A percentile compares a stretch with the other conserved stretches of the same genome.
These are phyloP conservation scores for Zasmidium angulare DNA, from an alignment of 2,329 filamentous ascomycete species.

Conservation along the genomic window DNA sequence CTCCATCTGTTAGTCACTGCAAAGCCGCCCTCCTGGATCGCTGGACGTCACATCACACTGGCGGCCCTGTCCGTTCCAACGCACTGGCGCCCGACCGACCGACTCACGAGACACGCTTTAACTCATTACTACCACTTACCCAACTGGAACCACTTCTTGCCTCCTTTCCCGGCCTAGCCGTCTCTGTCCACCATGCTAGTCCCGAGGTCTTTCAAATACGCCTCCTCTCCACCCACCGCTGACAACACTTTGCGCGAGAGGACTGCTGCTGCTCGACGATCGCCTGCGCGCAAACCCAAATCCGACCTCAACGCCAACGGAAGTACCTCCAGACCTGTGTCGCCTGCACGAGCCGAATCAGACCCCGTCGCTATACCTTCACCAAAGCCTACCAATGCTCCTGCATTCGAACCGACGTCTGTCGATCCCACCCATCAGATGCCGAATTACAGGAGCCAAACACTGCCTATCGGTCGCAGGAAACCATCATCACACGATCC, in stretches of 20 bases:
- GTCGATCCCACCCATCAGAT: slow-evolving; percentile 28
- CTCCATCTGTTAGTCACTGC: background rate
- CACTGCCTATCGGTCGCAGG: slow-evolving; percentile 24
- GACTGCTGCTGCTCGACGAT: slow-evolving; percentile 10
- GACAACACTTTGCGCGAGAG: slow-evolving; percentile 22
- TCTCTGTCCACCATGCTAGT: slow-evolving; percentile 40
- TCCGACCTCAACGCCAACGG: slow-evolving; percentile 13
- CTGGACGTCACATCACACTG: slow-evolving; percentile 5
- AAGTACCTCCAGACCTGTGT: slow-evolving; percentile 9
- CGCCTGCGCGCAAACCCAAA: slow-evolving; percentile 9
- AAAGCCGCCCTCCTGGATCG: background rate
- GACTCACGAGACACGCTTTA: slow-evolving; percentile 10
- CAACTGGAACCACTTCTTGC: slow-evolving; percentile 16
- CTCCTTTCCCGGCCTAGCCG: slow-evolving; percentile 1
- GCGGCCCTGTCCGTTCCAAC: background rate
- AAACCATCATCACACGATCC: slow-evolving; percentile 37
- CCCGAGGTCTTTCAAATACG: slow-evolving; percentile 47
- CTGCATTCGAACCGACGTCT: slow-evolving; percentile 27
- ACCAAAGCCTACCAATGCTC: slow-evolving; percentile 34
- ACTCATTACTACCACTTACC: slow-evolving; percentile 4
- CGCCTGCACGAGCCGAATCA: slow-evolving; percentile 35
- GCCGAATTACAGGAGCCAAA: slow-evolving; percentile 26
- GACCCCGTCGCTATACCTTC: slow-evolving; percentile 45
- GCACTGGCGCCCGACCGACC: slow-evolving; percentile 5
- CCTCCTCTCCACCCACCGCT: slow-evolving; percentile 33